Evolutionary conservation across 768 basidiomycete species (phyloP), one percentile per base, ranked within the genome.

Genomic region (Galerina marginata): DNA sequence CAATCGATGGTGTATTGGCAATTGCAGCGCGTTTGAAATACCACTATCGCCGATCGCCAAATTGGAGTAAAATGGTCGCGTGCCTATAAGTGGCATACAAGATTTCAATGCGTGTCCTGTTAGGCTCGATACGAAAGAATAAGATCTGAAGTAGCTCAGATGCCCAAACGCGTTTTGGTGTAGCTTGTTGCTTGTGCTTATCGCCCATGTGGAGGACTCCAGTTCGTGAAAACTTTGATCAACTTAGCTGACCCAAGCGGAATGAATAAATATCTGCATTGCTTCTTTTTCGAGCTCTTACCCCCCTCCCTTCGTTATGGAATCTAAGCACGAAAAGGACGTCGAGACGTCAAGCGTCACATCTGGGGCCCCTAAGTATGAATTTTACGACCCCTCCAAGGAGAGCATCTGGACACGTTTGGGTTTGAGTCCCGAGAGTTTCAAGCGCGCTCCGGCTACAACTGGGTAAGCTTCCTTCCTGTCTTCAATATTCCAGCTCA

Each of bases 381-480:
- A 76, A 56, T 77, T 82, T 60, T 82, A 82, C 54, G 80, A 82
- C 65, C 80, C 80, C 12, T 80, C 78, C 39, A 80, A 82, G 60
- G 80, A 82, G 65, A 75, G 72, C 36, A 61, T 73, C 39, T 80
- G 77, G 79, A 82, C 81, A 23, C 79, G 81, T 39, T 20, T 79
- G 14, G 81, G 81, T 53, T 62, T 82, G 46, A 71, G 67, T 20
- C 65, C 67, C 5, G 81, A 82, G 71, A 79, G 77, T 66, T 81
- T 82, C 69, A 82, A 81, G 62, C 74, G 81, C 40, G 79, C 81
- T 48, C 81, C 79, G 38, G 79, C 77, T 49, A 76, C 76, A 12
- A 82, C 81, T 58, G 79, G 77, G 81, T 82, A 62, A 29, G 76
- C 70, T 20, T 29, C 36, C 20, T 54, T 44, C 14, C 36, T 2